Conservation (phyloP, 202 grass and related monocot genomes). For the Sporobolus alterniflorus region DNA sequence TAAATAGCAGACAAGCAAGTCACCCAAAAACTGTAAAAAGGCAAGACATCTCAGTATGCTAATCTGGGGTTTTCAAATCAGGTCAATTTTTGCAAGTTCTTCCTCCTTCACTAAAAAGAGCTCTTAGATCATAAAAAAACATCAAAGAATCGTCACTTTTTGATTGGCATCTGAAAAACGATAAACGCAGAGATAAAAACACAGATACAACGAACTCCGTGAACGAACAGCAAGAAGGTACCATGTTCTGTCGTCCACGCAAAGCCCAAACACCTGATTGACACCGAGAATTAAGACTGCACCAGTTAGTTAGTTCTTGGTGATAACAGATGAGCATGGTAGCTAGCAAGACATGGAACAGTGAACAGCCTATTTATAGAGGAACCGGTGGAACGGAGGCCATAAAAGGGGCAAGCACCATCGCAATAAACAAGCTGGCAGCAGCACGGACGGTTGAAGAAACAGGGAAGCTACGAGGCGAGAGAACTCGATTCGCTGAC, state of each 20-base stretch:
- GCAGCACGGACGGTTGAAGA: conserved; percentile 13
- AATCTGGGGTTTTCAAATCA: not conserved
- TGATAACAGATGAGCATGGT: not conserved
- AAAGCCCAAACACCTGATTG: conserved; percentile 3
- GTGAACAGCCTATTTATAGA: conserved; percentile 26
- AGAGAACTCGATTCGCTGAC: conserved; percentile 47
- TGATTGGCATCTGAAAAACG: not conserved
- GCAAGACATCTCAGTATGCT: not conserved
- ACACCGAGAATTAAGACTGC: not conserved
- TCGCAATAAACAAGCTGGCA: conserved; percentile 31
- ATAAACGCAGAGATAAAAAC: not conserved
- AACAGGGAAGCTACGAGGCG: conserved; percentile 26
- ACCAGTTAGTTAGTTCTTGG: not conserved
- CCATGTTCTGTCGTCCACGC: conserved; percentile 27
- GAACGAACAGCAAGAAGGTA: conserved; percentile 22
- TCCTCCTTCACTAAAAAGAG: not conserved
- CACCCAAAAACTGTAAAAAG: not conserved
- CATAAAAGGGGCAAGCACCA: not conserved
- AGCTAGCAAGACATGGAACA: not conserved
- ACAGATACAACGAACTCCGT: not conserved
- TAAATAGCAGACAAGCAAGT: not conserved
- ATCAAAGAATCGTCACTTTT: not conserved
- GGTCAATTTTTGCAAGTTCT: not conserved
- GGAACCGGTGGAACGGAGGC: not conserved
- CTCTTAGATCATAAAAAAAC: not conserved